phyloP scores from a whole-genome alignment of 2,329 filamentous ascomycete genomes.

The Fusarium burgessii region DNA sequence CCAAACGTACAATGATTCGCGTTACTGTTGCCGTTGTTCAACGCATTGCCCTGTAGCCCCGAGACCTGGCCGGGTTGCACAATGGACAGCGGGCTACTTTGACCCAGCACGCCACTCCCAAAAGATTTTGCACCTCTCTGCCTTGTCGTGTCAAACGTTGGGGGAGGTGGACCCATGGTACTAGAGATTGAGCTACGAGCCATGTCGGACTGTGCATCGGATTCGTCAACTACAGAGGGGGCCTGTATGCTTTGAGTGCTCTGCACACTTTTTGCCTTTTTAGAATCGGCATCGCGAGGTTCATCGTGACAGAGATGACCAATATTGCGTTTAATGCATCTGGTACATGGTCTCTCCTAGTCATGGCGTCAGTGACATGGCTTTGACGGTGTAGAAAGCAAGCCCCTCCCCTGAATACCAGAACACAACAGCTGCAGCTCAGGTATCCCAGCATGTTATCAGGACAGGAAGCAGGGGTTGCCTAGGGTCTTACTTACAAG shows the following conservation, averaged over 20 bases:
- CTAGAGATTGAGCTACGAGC: slow-evolving; percentile 67
- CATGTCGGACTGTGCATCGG: slow-evolving; percentile 64
- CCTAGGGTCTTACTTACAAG: slow-evolving; percentile 71
- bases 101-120: slow-evolving; percentile 57
- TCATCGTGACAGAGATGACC: slow-evolving; percentile 98
- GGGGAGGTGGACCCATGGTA: slow-evolving; percentile 67
- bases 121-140: slow-evolving; percentile 58
- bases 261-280: slow-evolving; percentile 76
- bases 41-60: slow-evolving; percentile 71
- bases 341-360: slow-evolving; percentile 93
- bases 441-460: slow-evolving; percentile 16
- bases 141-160: slow-evolving; percentile 54
- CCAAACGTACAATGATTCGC: slow-evolving; percentile 79
- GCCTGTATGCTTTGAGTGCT: slow-evolving; percentile 57
- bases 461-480: slow-evolving; percentile 42
- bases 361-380: slow-evolving; percentile 46
- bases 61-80: slow-evolving; percentile 78
- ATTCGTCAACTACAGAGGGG: slow-evolving; percentile 70
- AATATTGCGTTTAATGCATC: slow-evolving; percentile 98
- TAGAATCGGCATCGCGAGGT: slow-evolving; percentile 84
- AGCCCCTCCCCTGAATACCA: slow-evolving; percentile 17
- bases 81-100: slow-evolving; percentile 71
- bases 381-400: slow-evolving; percentile 21
- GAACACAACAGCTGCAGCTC: slow-evolving; percentile 26
- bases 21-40: slow-evolving; percentile 66